Evolutionary conservation across 805 yeast genomes (phyloP), one percentile per base, ranked within the genome.

Genomic region (Yamadazyma akitaensis): DNA sequence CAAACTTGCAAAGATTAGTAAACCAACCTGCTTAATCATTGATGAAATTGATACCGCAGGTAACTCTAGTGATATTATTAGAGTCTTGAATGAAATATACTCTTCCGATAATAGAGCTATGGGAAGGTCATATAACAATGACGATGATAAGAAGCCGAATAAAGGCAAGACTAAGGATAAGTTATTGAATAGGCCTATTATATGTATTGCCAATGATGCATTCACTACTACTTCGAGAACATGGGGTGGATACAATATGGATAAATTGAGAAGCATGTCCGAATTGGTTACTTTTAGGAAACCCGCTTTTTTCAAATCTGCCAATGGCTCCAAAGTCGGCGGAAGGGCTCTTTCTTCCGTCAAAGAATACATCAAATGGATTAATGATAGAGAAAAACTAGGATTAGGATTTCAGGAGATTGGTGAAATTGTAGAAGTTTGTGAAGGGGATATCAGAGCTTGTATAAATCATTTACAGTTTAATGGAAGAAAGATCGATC

Each of bases 201-300:
- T 92, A 44, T 91, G 96, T 36, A 80, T 94, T 46, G 95, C 97
- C 61, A 94, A 92, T 59, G 96, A 94, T 58, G 74, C 87, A 1
- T 90, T 87, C 62, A 78, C 88, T 14, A 53, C 61, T 13, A 51
- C 53, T 2, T 44, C 65, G 1, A 55, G 67, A 4, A 50, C 49
- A n/a, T 53, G 53, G 31, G 65, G 65, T 4, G 54, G 58, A 8
- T 79, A 82, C 2, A 80, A 87, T 1, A 70, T 92, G 64, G 95
- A 88, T 43, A 81, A 80, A 47, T 68, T 92, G 50, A 79, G 92
- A 50, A 84, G 85, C 0, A 67, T 75, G 49, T 81, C 92, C 51
- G 97, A 92, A 56, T 72, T 87, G 6, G 72, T 92, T 2, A 62
- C 78, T 6, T 85, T 90, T 57, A 75, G 72, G 48, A 81, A 79